phyloP scores from a whole-genome alignment of 768 basidiomycete species.

The Boletus reticulatus region DNA sequence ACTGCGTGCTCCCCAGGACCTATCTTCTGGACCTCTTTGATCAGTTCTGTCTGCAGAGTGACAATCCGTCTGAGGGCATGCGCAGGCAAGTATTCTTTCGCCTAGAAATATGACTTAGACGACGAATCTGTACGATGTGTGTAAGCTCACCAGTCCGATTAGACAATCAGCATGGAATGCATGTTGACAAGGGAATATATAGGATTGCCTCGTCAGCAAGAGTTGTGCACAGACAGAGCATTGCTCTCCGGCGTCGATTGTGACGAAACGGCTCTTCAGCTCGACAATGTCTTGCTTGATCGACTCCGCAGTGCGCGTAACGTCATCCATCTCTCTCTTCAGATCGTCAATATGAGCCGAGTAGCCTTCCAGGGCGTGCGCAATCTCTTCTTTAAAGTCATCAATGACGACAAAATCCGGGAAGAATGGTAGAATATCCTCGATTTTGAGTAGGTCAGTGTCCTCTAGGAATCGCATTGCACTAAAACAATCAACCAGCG shows the following conservation, averaged over 20 bases:
- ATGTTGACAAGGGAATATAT: constrained; percentile 98
- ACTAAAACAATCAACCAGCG: constrained; percentile 39
- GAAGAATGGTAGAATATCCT: constrained; percentile 99
- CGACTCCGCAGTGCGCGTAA: constrained; percentile 86
- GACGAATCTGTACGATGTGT: neutral
- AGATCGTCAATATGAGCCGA: constrained; percentile 86
- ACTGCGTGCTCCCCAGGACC: constrained; percentile 33
- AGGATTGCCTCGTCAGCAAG: constrained; percentile 88
- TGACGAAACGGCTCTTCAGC: constrained; percentile 86
- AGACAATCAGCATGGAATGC: constrained; percentile 97
- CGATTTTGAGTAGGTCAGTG: constrained; percentile 93
- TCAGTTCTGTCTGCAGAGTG: constrained; percentile 78
- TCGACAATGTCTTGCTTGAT: constrained; percentile 90
- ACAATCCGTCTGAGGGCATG: constrained; percentile 82
- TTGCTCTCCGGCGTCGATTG: constrained; percentile 82
- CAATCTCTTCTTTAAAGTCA: constrained; percentile 99
- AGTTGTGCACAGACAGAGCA: constrained; percentile 79
- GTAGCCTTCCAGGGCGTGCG: constrained; percentile 91
- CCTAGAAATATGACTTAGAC: constrained; percentile 44
- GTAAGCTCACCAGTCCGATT: constrained; percentile 76
- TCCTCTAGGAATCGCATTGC: constrained; percentile 97
- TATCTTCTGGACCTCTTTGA: constrained; percentile 47
- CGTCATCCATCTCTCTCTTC: constrained; percentile 95
- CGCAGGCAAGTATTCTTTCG: constrained; percentile 87
- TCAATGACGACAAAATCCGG: constrained; percentile 99